Base-by-base conservation (phyloP, 2,329 filamentous ascomycete genomes). In the Ascomycota sp. region DNA sequence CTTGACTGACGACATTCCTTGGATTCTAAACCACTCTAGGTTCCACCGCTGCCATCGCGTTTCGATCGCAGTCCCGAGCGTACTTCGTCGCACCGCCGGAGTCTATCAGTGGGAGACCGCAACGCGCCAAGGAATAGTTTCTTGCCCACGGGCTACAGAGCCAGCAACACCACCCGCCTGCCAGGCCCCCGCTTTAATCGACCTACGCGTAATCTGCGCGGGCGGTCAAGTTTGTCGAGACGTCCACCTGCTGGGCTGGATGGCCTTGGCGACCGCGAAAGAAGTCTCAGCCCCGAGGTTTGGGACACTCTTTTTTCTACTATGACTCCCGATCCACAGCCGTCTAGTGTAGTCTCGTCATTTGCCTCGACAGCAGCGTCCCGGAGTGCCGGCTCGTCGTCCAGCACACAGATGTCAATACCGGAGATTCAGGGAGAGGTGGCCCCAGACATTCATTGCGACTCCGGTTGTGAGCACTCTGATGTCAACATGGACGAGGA, bases 291-390 rank as follows among this genome's bases (percentile, higher is more conserved):
- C 44, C 75, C 76, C 1, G 75, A 76, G 31, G 61, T 61, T 1
- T 94, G 85, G 85, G 76, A 86, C 35, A 81, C 74, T 3, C 69
- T 94, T 31, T 59, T 83, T 33, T 75, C 67, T 6, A 91, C 80
- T 0, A 65, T 94, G 35, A 75, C 78, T 0, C 80, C 81, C 1
- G 83, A 93, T 47, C 72, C 76, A 11, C 75, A 80, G 36, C 65
- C 80, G 3, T 81, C 83, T 1, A 91, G 78, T 40, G 68, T 71
- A 2, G 71, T 78, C 20, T 85, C 82, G 1, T 93, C 83, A 1
- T 93, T 93, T 47, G 67, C 74, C 0, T 85, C 79, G 8, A 62
- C 63, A 7, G 36, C 43, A 3, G 44, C 43, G 1, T 57, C 61
- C 1, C 60, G 60, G 35, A 53, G 46, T 31, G 50, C 52, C 2